Percentiles rank a stretch among this genome's conserved stretches.
phyloP scores from a whole-genome alignment of 345 rosid genomes.

The Murraya paniculata region DNA sequence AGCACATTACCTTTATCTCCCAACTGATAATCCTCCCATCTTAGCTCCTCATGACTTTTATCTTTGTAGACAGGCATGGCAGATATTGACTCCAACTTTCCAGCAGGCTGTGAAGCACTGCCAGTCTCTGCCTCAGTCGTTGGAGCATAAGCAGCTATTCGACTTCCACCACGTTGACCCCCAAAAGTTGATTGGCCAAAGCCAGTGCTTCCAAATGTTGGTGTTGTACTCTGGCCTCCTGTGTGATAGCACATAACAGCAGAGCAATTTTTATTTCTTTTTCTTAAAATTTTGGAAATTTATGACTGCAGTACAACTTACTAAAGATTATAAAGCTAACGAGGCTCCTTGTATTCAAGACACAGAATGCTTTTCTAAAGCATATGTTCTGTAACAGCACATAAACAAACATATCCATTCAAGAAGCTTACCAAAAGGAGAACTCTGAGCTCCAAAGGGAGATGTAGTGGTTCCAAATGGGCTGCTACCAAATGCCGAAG shows the following conservation, averaged over 20 bases:
- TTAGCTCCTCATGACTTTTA: slow-evolving; percentile 85
- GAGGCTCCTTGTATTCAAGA: background rate
- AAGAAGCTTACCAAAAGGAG: slow-evolving; percentile 54
- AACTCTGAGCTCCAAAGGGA: slow-evolving; percentile 70
- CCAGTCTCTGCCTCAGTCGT: slow-evolving; percentile 62
- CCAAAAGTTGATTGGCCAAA: slow-evolving; percentile 75
- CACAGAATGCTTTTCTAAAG: background rate
- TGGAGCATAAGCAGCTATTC: slow-evolving; percentile 62
- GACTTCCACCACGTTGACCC: slow-evolving; percentile 75
- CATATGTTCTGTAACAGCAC: background rate
- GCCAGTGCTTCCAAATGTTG: slow-evolving; percentile 60
- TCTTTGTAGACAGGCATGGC: slow-evolving; percentile 76
- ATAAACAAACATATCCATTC: background rate
- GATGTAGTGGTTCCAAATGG: slow-evolving; percentile 58
- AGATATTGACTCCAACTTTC: slow-evolving; percentile 79
- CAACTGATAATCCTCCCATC: slow-evolving; percentile 92
- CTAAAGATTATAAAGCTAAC: background rate
- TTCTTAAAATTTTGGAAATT: background rate
- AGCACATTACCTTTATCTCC: slow-evolving; percentile 85
- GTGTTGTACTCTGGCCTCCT: slow-evolving; percentile 66
- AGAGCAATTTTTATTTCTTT: background rate
- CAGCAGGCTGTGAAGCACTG: slow-evolving; percentile 54
- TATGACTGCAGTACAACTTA: background rate
- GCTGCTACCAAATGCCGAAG: slow-evolving; percentile 71
- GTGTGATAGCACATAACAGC: slow-evolving; percentile 25